Conservation (phyloP, 148 eudicot genomes). For the Vaccinium myrtillus region DNA sequence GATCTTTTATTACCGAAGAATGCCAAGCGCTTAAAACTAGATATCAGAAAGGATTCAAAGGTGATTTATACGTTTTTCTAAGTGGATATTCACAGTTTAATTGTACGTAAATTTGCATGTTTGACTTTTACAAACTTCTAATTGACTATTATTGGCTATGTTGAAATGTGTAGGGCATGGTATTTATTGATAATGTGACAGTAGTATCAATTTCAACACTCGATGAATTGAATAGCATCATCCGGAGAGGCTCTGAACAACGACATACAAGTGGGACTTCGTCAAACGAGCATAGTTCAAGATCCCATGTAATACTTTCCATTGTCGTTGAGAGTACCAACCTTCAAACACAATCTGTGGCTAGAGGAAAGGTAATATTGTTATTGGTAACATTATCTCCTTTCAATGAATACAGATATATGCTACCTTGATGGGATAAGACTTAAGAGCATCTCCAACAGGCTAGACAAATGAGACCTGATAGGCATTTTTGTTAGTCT, state of each 20-base stretch:
- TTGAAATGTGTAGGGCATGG: slow-evolving; percentile 70
- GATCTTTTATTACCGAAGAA: slow-evolving; percentile 83
- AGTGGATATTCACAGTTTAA: not conserved
- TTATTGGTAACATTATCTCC: not conserved
- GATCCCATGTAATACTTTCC: slow-evolving; percentile 93
- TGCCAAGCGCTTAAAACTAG: slow-evolving; percentile 68
- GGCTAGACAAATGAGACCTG: not conserved
- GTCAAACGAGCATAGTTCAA: slow-evolving; percentile 93
- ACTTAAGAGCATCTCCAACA: not conserved
- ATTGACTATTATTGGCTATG: not conserved
- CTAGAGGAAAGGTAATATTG: slow-evolving; percentile 84
- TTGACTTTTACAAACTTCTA: not conserved
- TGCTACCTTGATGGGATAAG: not conserved
- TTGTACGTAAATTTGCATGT: not conserved
- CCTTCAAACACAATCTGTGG: slow-evolving; percentile 90
- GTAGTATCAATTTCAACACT: slow-evolving; percentile 52
- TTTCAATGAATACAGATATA: not conserved
- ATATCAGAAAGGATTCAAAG: slow-evolving; percentile 92
- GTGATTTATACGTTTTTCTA: slow-evolving; percentile 27
- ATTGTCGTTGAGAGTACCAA: slow-evolving; percentile 88
- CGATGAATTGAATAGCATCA: slow-evolving; percentile 65
- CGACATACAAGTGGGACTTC: slow-evolving; percentile 88
- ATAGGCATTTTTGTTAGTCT: not conserved
- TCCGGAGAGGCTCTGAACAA: slow-evolving; percentile 85
- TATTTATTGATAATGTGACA: slow-evolving; percentile 81